Evolutionary conservation across 208 protist species (phyloP).

Genomic region (Crithidia acanthocephali): DNA sequence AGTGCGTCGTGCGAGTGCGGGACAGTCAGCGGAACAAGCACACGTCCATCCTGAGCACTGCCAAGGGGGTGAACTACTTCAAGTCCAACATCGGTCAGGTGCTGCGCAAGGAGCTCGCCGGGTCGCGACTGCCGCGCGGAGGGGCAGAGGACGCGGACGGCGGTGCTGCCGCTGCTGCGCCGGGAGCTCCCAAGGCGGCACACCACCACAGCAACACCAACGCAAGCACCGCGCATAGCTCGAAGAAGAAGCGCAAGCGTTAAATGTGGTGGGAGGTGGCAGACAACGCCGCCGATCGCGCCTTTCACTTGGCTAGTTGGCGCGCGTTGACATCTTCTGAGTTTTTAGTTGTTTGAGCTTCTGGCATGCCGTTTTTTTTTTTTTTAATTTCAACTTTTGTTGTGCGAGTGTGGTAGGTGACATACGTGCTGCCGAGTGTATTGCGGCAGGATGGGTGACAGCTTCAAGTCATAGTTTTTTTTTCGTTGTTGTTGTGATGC

Average conservation of each 20-base stretch:
- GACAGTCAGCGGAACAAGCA: slow-evolving; percentile 68
- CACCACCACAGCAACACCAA: slow-evolving; percentile 28
- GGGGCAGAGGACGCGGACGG: slow-evolving; percentile 18
- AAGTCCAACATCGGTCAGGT: slow-evolving; percentile 78
- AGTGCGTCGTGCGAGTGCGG: slow-evolving; percentile 79
- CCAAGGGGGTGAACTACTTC: slow-evolving; percentile 81
- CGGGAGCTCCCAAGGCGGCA: background rate
- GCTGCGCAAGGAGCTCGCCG: slow-evolving; percentile 67
- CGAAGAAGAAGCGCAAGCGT: slow-evolving; percentile 34
- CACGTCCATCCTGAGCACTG: slow-evolving; percentile 53
- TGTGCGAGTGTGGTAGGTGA: no score
- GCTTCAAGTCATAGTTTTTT: no score
- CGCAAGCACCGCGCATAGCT: slow-evolving; percentile 16
- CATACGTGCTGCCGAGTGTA: no score
- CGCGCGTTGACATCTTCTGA: no score
- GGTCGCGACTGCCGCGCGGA: slow-evolving; percentile 55
- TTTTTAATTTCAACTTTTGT: no score
- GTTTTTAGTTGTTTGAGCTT: no score
- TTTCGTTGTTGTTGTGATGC: no score
- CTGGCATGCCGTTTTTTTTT: no score
- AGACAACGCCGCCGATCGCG: no score
- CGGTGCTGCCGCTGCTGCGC: background rate
- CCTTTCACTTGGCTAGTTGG: no score
- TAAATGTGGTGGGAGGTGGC: no score
- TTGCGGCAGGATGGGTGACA: no score